Base-by-base conservation (phyloP, 148 eudicot genomes). In the Amaranthus palmeri region DNA sequence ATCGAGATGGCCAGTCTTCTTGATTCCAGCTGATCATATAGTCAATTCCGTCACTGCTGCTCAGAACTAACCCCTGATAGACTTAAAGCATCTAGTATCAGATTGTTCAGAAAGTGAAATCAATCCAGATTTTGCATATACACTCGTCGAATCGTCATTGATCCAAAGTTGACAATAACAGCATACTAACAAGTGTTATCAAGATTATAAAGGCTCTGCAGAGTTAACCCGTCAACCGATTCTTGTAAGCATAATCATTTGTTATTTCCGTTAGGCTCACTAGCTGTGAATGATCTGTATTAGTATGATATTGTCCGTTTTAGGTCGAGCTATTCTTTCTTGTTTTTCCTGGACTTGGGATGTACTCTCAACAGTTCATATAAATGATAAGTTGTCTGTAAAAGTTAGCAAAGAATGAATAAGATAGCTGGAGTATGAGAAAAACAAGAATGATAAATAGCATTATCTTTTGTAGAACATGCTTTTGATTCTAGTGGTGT, bases 1-100 rank as follows among this genome's bases (percentile, higher is more conserved):
- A 54, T 59, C 52, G 80, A 77, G 68, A 71, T 77, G 56, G 61
- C 46, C 15, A 42, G 76, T 52, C 80, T 77, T 77, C 63, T 72
- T 36, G 36, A 72, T 61, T 50, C 55, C 68, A 66, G 61, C 67
- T 77, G 56, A 77, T 54, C 68, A 46, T 46, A 13, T 15, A 49
- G 54, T 42, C 41, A 44, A 17, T 64, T 17, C 41, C 40, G 49
- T 69, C 12, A 46, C 42, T 58, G 10, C 6, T 42, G 7, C 60
- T 72, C 49, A 45, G 8, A 56, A 13, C 3, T 25, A 25, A 25
- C 36, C 36, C 36, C 36, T 25, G 36, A 25, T 25, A 25, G 36
- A 25, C 1, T 25, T 25, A 25, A 2, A 25, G 1, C 36, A 25
- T 25, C 36, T 25, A 25, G 2, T 25, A 25, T 25, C 36, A 25